These are phyloP conservation scores for Coemansia sp. DNA, from an alignment of 192 early-diverging fungal species.

Conservation along the genomic window DNA sequence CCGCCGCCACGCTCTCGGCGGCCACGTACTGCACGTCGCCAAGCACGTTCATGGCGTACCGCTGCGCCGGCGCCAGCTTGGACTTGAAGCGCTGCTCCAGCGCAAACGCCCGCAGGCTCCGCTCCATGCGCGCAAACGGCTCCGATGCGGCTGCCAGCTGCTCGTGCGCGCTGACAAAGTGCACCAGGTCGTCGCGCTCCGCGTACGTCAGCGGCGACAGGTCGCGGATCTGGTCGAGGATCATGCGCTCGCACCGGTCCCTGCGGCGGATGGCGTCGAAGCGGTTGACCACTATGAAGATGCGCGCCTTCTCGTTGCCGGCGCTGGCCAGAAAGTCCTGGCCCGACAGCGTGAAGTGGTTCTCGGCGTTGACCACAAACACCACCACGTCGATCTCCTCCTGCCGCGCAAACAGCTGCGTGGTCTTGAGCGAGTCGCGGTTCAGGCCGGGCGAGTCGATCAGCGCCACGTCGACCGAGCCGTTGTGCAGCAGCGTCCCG, in stretches of 20 bases:
- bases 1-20: slow-evolving; percentile 63
- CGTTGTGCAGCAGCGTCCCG: slow-evolving; percentile 84
- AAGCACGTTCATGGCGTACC: slow-evolving; percentile 83
- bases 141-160: slow-evolving; percentile 49
- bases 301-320: slow-evolving; percentile 97
- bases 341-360: slow-evolving; percentile 97
- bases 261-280: slow-evolving; percentile 93
- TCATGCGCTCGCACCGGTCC: slow-evolving; percentile 88
- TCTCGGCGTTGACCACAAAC: slow-evolving; percentile 98
- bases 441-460: slow-evolving; percentile 99
- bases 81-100: slow-evolving; percentile 91
- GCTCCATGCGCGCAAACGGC: slow-evolving; percentile 76
- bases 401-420: slow-evolving; percentile 92
- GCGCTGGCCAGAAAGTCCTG: slow-evolving; percentile 95
- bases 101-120: slow-evolving; percentile 82
- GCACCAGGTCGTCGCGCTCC: slow-evolving; percentile 86
- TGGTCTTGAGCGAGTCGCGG: slow-evolving; percentile 96
- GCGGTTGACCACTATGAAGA: slow-evolving; percentile 97
- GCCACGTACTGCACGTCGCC: slow-evolving; percentile 72
- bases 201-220: slow-evolving; percentile 91
- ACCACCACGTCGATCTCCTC: slow-evolving; percentile 99
- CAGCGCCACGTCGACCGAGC: slow-evolving; percentile 90
- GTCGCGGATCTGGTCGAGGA: slow-evolving; percentile 94
- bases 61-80: slow-evolving; percentile 90
- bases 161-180: slow-evolving; percentile 83